Percentiles rank a stretch among this genome's conserved stretches.
Evolutionary conservation across 768 basidiomycete species (phyloP).

Genomic region (Favolaschia claudopus): DNA sequence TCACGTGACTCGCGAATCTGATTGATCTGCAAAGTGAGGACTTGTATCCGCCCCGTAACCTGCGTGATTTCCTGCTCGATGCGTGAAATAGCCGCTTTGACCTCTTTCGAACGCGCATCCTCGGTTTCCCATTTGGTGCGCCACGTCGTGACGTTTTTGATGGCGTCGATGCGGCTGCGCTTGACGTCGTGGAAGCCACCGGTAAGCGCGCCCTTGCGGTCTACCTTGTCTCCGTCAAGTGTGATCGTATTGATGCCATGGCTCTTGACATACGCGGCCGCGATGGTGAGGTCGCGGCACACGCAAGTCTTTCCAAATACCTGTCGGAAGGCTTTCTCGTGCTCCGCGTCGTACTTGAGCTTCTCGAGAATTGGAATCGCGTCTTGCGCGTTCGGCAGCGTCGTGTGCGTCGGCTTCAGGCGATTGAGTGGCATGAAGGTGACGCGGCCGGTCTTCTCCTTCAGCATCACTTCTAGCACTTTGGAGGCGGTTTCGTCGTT

Average conservation of each 20-base stretch:
- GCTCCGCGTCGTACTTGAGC: slow-evolving; percentile 74
- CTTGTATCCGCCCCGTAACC: slow-evolving; percentile 74
- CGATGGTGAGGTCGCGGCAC: slow-evolving; percentile 90
- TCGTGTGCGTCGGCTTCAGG: slow-evolving; percentile 76
- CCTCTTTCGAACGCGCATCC: slow-evolving; percentile 70
- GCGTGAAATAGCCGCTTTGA: slow-evolving; percentile 70
- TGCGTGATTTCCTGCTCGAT: slow-evolving; percentile 90
- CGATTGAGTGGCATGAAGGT: slow-evolving; percentile 99
- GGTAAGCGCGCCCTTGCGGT: slow-evolving; percentile 93
- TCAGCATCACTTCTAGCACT: slow-evolving; percentile 93
- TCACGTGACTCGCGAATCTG: slow-evolving; percentile 76
- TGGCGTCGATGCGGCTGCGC: slow-evolving; percentile 87
- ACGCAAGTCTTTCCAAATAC: slow-evolving; percentile 98
- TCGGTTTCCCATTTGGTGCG: slow-evolving; percentile 73
- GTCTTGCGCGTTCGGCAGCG: slow-evolving; percentile 74
- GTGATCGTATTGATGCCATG: slow-evolving; percentile 98
- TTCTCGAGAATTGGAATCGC: slow-evolving; percentile 85
- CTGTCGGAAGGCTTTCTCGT: slow-evolving; percentile 90
- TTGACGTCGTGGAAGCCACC: slow-evolving; percentile 96
- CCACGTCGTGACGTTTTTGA: slow-evolving; percentile 81
- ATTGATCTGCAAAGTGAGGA: slow-evolving; percentile 71
- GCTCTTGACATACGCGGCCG: slow-evolving; percentile 92
- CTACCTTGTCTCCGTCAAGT: slow-evolving; percentile 96
- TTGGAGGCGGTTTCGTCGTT: slow-evolving; percentile 91
- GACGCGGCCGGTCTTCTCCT: slow-evolving; percentile 92